phyloP scores from a whole-genome alignment of 2,329 filamentous ascomycete genomes.

The Chaetoscypha palmicola region DNA sequence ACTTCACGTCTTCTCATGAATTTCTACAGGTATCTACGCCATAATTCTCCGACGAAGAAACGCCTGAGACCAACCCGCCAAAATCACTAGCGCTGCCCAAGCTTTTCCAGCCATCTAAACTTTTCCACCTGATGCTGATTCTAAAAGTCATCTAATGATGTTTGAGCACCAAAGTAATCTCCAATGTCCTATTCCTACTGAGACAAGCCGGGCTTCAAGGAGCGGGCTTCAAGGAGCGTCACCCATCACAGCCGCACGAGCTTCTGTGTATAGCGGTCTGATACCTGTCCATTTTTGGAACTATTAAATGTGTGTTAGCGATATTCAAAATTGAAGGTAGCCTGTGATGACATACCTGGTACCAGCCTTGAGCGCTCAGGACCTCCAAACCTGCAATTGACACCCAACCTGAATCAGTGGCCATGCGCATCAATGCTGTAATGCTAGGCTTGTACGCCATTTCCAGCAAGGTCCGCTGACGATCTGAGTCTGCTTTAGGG shows the following conservation, averaged over 20 bases:
- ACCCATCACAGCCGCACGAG: slow-evolving; percentile 51
- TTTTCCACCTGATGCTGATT: no score
- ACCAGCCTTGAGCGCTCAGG: slow-evolving; percentile 79
- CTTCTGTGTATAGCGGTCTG: slow-evolving; percentile 62
- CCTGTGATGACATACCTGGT: slow-evolving; percentile 55
- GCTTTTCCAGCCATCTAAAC: no score
- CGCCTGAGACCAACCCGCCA: no score
- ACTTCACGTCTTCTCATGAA: no score
- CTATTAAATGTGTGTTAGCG: slow-evolving; percentile 34
- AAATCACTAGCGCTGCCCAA: no score
- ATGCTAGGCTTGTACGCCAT: slow-evolving; percentile 92
- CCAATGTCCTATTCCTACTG: no score
- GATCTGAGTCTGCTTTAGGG: slow-evolving; percentile 27
- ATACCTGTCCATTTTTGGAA: slow-evolving; percentile 84
- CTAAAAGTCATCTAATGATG: no score
- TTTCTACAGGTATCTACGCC: no score
- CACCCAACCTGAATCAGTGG: slow-evolving; percentile 68
- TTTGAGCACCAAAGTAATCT: no score
- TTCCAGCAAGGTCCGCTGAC: slow-evolving; percentile 64
- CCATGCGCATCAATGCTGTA: slow-evolving; percentile 80
- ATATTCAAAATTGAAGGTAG: slow-evolving; percentile 3
- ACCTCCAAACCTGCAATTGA: slow-evolving; percentile 86
- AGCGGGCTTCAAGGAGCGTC: not conserved
- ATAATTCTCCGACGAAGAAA: no score
- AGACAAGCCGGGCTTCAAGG: no score